Evolutionary conservation across 805 yeast genomes (phyloP).

Genomic region (Candida insectalens): DNA sequence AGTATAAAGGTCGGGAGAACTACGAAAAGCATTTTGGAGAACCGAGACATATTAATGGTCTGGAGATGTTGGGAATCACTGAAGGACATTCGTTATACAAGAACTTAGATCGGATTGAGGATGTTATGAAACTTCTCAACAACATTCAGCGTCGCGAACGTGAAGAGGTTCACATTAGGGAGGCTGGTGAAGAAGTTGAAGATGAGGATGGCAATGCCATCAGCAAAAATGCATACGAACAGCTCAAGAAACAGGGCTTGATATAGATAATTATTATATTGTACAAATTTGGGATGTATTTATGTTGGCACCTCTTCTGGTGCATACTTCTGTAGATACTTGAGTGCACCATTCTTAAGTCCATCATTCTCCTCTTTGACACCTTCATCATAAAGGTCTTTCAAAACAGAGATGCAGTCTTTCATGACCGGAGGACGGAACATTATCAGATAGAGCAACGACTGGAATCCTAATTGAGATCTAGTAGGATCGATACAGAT

Average conservation of each 20-base stretch:
- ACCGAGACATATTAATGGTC: conserved; percentile 60
- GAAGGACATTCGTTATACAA: conserved; percentile 37
- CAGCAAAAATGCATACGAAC: conserved; percentile 74
- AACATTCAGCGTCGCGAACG: conserved; percentile 29
- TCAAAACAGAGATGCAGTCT: conserved; percentile 38
- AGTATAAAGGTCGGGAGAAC: conserved; percentile 62
- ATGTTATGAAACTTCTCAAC: conserved; percentile 54
- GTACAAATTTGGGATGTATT: neutral
- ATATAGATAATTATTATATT: neutral
- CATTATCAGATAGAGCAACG: conserved; percentile 76
- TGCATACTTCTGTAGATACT: conserved; percentile 37
- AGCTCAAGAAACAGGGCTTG: conserved; percentile 81
- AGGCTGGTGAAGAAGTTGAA: conserved; percentile 69
- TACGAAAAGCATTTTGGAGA: conserved; percentile 73
- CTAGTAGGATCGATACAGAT: conserved; percentile 82
- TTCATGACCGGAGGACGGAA: conserved; percentile 78
- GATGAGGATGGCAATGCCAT: conserved; percentile 91
- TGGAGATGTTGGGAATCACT: conserved; percentile 65
- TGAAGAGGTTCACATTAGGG: conserved; percentile 30
- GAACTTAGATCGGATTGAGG: conserved; percentile 58
- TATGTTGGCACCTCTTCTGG: conserved; percentile 6
- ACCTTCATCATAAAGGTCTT: conserved; percentile 33
- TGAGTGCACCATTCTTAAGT: conserved; percentile 35
- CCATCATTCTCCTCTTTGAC: conserved; percentile 31
- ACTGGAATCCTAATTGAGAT: conserved; percentile 68